Evolutionary conservation across 2,329 filamentous ascomycete species (phyloP), one percentile per base, ranked within the genome.

Genomic region (Zymoseptoria passerinii): DNA sequence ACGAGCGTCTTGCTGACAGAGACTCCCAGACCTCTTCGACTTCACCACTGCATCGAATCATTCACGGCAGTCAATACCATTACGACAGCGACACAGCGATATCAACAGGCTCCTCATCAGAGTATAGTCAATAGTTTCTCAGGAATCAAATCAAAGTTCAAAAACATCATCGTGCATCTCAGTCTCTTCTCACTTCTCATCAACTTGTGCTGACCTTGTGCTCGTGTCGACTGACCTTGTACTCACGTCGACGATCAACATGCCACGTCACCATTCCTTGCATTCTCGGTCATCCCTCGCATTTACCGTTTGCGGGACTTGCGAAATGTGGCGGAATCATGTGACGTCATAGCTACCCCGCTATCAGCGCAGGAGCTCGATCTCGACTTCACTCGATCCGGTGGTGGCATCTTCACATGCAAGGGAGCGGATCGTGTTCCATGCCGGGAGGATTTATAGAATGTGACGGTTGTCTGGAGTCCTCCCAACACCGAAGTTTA

Each of bases 11-110:
- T 7, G 35, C 49, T 50, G 19, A 50, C 19, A 50, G 8, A 16
- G 16, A 10, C 19, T 1, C 9, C 16, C 19, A 50, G 23, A 20
- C 8, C 20, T 18, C 23, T 50, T 2, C 23, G 8, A 50, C 49
- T 20, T 50, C 49, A 20, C 18, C 49, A 50, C 23, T 50, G 4
- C 10, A 6, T 16, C 48, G 23, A 18, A 52, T 28, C 23, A 52
- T 27, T 52, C 50, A 52, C 50, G 50, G 50, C 50, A 52, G 50
- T 52, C 50, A 28, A 44, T 44, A 44, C 35, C 16, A 52, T 52
- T 23, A 52, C 50, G 50, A 29, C 23, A 52, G 23, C 28, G 23
- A 52, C 50, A 44, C 35, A 44, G 35, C 35, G 35, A 44, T 44
- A 44, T 44, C 35, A 13, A 44, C 35, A 44, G 35, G 35, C 35